Percentiles rank a stretch among this genome's conserved stretches.
Evolutionary conservation across 805 yeast species (phyloP).

Genomic region (Yamadazyma endophytica): DNA sequence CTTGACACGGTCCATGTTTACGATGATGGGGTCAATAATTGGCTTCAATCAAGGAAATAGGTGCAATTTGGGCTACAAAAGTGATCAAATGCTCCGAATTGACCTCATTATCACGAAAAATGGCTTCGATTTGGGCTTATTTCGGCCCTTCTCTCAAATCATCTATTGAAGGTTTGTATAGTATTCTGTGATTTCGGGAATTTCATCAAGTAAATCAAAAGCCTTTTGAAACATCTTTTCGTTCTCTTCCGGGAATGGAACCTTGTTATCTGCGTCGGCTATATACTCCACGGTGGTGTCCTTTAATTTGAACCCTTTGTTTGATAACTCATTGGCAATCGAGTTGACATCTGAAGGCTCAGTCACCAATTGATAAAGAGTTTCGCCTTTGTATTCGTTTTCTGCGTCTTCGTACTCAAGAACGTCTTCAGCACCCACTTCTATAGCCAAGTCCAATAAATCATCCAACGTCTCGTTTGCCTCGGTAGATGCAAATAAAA

Average conservation of each 20-base stretch:
- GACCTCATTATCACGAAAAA: neutral
- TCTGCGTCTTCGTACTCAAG: constrained; percentile 46
- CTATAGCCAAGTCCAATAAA: constrained; percentile 70
- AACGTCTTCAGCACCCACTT: constrained; percentile 76
- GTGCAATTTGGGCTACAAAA: neutral
- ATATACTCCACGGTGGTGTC: constrained; percentile 70
- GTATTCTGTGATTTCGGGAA: constrained; percentile 81
- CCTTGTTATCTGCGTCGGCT: constrained; percentile 58
- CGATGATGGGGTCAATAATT: no score
- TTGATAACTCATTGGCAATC: constrained; percentile 56
- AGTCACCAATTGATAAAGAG: constrained; percentile 46
- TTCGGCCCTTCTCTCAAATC: no score
- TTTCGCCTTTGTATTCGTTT: constrained; percentile 35
- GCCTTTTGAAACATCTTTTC: constrained; percentile 54
- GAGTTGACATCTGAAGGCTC: constrained; percentile 60
- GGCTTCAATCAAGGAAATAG: no score
- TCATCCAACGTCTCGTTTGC: constrained; percentile 49
- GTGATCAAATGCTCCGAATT: neutral
- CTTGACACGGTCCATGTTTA: no score
- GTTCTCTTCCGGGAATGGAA: constrained; percentile 51
- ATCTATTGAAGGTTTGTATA: constrained; percentile 63
- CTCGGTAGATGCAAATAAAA: constrained; percentile 43
- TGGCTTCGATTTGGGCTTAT: no score
- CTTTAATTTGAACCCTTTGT: constrained; percentile 50
- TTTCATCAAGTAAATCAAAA: constrained; percentile 57